These are phyloP conservation scores for Boechera stricta DNA, from an alignment of 345 rosid species.

Conservation along the genomic window DNA sequence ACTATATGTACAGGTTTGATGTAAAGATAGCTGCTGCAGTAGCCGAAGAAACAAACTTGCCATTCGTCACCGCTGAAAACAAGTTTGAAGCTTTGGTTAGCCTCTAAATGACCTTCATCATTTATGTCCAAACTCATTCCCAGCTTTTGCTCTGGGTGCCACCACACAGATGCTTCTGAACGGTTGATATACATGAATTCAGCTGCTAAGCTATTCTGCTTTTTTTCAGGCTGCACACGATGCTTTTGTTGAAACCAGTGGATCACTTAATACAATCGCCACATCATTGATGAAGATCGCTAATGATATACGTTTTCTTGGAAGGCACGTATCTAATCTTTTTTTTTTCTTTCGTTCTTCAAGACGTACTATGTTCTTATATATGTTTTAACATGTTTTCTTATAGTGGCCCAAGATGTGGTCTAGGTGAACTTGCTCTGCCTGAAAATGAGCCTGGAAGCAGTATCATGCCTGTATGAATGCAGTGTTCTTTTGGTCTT, in stretches of 20 bases:
- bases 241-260: constrained; percentile 94
- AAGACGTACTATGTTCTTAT: constrained; percentile 30
- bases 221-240: constrained; percentile 89
- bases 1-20: constrained; percentile 66
- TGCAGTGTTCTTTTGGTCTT: constrained; percentile 17
- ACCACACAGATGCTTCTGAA: neutral
- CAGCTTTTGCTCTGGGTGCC: neutral
- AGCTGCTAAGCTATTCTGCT: constrained; percentile 22
- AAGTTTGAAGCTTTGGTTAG: constrained; percentile 96
- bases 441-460: constrained; percentile 99
- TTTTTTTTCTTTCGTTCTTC: neutral
- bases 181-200: constrained; percentile 1
- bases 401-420: constrained; percentile 91
- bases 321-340: constrained; percentile 58
- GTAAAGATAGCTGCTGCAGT: constrained; percentile 86
- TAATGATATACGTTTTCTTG: constrained; percentile 84
- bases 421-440: constrained; percentile 95
- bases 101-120: constrained; percentile 19
- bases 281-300: constrained; percentile 88
- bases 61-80: constrained; percentile 92
- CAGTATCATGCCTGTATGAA: constrained; percentile 93
- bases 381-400: constrained; percentile 34
- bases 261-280: constrained; percentile 81
- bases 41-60: constrained; percentile 86
- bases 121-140: neutral